Evolutionary conservation across 1,139 yeast genomes (phyloP), one percentile per base, ranked within the genome.

Genomic region (Kodamaea plutei): DNA sequence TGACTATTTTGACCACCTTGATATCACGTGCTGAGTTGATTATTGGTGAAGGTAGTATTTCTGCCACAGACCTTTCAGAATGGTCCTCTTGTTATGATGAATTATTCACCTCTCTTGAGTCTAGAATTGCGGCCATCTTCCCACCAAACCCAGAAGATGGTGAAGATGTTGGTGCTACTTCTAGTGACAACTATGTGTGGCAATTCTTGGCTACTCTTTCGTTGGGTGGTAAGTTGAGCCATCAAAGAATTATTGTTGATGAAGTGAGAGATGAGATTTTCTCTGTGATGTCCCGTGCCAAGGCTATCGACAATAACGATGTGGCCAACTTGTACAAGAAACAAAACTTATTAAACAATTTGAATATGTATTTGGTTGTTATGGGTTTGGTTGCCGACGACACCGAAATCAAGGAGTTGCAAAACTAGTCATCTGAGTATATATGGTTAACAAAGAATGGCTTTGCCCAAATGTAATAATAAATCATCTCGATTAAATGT

Each of bases 161-260:
- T 8, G 83, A 75, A 38, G 95, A 85, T 51, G 89, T 82, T 42
- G 95, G 85, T 51, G 89, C 84, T 41, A 76, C 94, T 0, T 50
- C 61, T 2, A 57, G 61, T 35, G 71, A 64, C 41, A 68, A 68
- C 45, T 88, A 89, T 50, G 89, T 88, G 29, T 91, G 98, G 98
- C 97, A 91, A 63, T 89, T 91, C 52, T 73, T 91, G 59, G 98
- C 98, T 21, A 84, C 96, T 9, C 71, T 91, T 39, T 93, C 97
- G 0, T 69, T 91, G 41, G 93, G 96, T 40, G 96, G 97, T 45
- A 83, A 84, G 54, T 71, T 89, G 47, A 87, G 83, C 48, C 96
- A 89, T 58, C 97, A 91, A 69, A 78, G 96, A 62, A 79, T 87
- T 40, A 83, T 91, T 47, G 95, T 91, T 30, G 97, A 88, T 56